These are phyloP conservation scores for Scutellaria baicalensis DNA, from an alignment of 257 asterid genomes.

Conservation along the genomic window DNA sequence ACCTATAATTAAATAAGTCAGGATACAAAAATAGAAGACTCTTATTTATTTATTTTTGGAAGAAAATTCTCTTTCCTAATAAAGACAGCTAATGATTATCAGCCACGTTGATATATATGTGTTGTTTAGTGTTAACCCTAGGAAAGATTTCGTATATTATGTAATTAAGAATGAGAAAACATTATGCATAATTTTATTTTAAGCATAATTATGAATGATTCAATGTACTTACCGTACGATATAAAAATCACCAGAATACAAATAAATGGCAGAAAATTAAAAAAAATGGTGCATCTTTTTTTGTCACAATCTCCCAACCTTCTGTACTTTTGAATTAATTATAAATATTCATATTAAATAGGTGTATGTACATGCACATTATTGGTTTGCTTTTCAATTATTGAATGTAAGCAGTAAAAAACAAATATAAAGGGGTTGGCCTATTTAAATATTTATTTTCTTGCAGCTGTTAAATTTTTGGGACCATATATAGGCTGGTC, in stretches of 20 bases:
- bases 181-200: neutral
- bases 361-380: constrained; percentile 18
- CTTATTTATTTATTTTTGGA: neutral
- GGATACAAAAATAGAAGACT: neutral
- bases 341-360: neutral
- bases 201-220: constrained; percentile 11
- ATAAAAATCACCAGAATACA: neutral
- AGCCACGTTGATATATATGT: neutral
- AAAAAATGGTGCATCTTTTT: constrained; percentile 12
- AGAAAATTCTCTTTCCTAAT: neutral
- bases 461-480: constrained; percentile 25
- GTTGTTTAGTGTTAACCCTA: neutral
- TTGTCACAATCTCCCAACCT: constrained; percentile 16
- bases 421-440: constrained; percentile 3
- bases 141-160: neutral
- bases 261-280: neutral
- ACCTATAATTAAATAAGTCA: too few species aligned
- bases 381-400: constrained; percentile 31
- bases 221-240: constrained; percentile 29
- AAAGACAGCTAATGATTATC: neutral
- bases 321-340: neutral
- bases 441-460: constrained; percentile 10
- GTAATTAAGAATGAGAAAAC: neutral
- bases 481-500: constrained; percentile 32
- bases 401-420: constrained; percentile 18